Conservation (phyloP, 2,329 filamentous ascomycete genomes). For the Triangularia verruculosa region DNA sequence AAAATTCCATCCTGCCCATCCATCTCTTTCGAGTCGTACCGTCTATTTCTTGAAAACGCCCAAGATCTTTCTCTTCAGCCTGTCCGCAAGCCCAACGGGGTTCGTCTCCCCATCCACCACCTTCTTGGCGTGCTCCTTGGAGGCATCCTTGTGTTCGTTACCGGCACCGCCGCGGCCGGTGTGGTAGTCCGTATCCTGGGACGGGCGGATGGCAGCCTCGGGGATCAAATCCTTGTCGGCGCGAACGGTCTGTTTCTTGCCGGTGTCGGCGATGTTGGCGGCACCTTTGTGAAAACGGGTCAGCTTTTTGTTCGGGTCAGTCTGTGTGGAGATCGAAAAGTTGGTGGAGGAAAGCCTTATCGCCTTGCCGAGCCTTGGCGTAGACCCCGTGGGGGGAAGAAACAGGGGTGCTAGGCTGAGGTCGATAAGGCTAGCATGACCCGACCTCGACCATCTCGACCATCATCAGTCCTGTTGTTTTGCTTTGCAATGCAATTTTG, state of each 20-base stretch:
- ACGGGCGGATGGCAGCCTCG: constrained; percentile 48
- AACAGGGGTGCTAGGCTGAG: constrained; percentile 1
- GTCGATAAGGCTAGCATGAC: not conserved
- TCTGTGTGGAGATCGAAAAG: not conserved
- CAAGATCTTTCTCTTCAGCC: constrained; percentile 56
- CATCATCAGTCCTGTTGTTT: not conserved
- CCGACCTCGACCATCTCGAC: not conserved
- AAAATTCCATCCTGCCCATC: too few relatives aligned
- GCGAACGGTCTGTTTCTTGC: constrained; percentile 39
- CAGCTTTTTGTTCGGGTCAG: not conserved
- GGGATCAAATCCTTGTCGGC: constrained; percentile 53
- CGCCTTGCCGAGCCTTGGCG: constrained; percentile 20
- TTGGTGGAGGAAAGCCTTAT: constrained; percentile 17
- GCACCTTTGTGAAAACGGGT: constrained; percentile 36
- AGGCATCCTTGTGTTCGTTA: constrained; percentile 38
- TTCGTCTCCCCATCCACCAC: constrained; percentile 27
- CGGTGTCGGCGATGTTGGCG: constrained; percentile 56
- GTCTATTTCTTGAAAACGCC: constrained; percentile 30
- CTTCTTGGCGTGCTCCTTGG: constrained; percentile 27
- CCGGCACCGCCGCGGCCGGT: constrained; percentile 59
- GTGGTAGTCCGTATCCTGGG: constrained; percentile 52
- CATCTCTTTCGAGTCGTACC: not conserved
- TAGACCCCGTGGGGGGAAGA: constrained; percentile 1
- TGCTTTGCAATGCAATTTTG: too few relatives aligned
- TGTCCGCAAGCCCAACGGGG: constrained; percentile 48